Evolutionary conservation across 176 grass and related monocot genomes (phyloP), one percentile per base, ranked within the genome.

Genomic region (Coix lacrymajobi): DNA sequence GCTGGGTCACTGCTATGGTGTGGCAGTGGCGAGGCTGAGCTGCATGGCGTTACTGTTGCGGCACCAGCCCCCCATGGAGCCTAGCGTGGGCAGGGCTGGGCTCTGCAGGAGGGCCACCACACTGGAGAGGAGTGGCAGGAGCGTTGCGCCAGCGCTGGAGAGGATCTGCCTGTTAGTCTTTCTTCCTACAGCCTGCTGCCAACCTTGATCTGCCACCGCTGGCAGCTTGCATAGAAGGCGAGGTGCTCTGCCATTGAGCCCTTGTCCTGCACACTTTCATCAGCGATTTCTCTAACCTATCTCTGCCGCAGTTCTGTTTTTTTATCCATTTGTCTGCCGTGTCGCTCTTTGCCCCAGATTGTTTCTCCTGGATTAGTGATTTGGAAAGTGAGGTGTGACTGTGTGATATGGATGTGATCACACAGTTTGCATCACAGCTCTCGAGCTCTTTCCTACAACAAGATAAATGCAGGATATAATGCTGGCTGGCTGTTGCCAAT

Each of bases 391-490:
- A 56, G 26, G 82, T 38, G 76, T 19, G 12, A 61, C 77, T 29
- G 10, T 25, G 69, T 71, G 82, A 49, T 48, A 7, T 26, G 4
- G 10, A 12, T 13, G 13, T 38, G 79, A 51, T 63, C 78, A 5
- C 64, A 40, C 10, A 51, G 62, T 11, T 43, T 29, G 11, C 62
- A 30, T 64, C 58, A 16, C 22, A 22, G 68, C 82, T 7, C 12
- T 71, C 0, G 14, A 36, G 77, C 87, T 44, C 71, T 81, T 89
- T 76, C 76, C 87, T 63, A 62, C 7, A 63, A 8, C 0, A 17
- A 77, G 14, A 6, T 3, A 8, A 30, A 14, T 34, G 7, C 83
- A 85, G 87, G 83, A 89, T 89, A 64, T 89, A 89, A 85, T 89
- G 87, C 87, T 89, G 77, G 77, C 41, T 46, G 78, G 83, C 83